Evolutionary conservation across 164 flowering plant genomes (phyloP), one percentile per base, ranked within the genome.

Genomic region (Magnolia officinalis): DNA sequence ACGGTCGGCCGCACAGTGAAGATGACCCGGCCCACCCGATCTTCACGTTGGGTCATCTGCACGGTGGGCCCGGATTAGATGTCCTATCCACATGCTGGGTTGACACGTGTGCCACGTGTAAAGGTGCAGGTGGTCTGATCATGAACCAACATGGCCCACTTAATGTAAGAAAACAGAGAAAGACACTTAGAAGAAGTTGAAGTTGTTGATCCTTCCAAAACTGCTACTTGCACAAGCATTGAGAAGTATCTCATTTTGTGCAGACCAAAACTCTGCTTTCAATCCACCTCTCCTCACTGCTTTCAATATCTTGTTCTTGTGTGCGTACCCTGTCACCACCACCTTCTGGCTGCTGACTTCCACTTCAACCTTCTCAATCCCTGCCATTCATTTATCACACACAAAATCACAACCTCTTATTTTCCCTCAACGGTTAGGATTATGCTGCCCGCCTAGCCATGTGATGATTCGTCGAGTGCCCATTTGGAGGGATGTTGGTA

Each of bases 341-440:
- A 90, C 93, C 82, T 88, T 90, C 75, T 90, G 86, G 55, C 87
- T 84, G 66, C 83, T 83, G 0, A 73, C 89, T 55, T 88, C 90
- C 76, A 90, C 89, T 84, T 90, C 90, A 64, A 90, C 89, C 79
- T 86, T 90, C 83, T 88, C 89, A 76, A 90, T 88, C 20, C 93
- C 91, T 89, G 85, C 23, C 66, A 50, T 16, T 20, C 76, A 50
- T 16, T 20, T 70, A 74, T 37, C 61, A 55, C 61, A 0, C 45
- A 37, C 45, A 37, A 37, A 37, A 37, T 37, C 45, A 37, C 45
- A 4, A 37, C 45, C 45, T 37, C 6, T 37, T 37, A 37, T 37
- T 37, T 37, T 37, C 45, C 45, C 45, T 37, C 45, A 37, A 37
- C 45, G 45, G 45, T 37, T 37, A 37, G 45, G 45, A 37, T 37